phyloP scores from a whole-genome alignment of 352 stramenopile species.

The Globisporangium mamillatum region DNA sequence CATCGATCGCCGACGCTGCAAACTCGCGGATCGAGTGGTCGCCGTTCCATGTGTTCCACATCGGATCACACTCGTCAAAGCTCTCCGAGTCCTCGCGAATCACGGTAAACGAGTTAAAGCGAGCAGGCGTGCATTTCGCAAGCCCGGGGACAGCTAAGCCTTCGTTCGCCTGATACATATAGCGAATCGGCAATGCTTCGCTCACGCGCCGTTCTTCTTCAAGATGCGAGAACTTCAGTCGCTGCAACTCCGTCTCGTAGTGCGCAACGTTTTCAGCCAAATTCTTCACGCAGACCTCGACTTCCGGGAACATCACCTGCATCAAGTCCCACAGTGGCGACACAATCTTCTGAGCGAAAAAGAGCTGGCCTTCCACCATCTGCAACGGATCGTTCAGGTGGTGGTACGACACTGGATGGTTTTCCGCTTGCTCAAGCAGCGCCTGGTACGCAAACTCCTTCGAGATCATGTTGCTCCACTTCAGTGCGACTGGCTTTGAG shows the following conservation, averaged over 20 bases:
- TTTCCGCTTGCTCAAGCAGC: slow-evolving; percentile 75
- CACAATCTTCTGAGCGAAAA: slow-evolving; percentile 85
- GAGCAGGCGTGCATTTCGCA: slow-evolving; percentile 68
- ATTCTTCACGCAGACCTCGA: slow-evolving; percentile 65
- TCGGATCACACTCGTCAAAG: slow-evolving; percentile 19
- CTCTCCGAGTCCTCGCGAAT: slow-evolving; percentile 39
- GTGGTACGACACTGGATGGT: slow-evolving; percentile 77
- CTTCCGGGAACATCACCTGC: slow-evolving; percentile 71
- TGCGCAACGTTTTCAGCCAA: slow-evolving; percentile 73
- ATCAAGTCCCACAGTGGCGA: slow-evolving; percentile 74
- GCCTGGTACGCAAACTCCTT: slow-evolving; percentile 89
- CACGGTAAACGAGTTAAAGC: slow-evolving; percentile 82
- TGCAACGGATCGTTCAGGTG: slow-evolving; percentile 78
- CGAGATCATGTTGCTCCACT: slow-evolving; percentile 90
- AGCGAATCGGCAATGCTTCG: slow-evolving; percentile 9
- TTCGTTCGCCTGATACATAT: slow-evolving; percentile 40
- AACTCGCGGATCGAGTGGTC: slow-evolving; percentile 13
- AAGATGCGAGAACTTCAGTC: slow-evolving; percentile 44
- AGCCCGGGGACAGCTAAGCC: slow-evolving; percentile 73
- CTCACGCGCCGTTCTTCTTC: slow-evolving; percentile 18
- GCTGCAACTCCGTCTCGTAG: slow-evolving; percentile 76
- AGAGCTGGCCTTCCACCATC: slow-evolving; percentile 86
- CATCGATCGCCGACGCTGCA: slow-evolving; percentile 16
- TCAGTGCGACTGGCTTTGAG: slow-evolving; percentile 82
- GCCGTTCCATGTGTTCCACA: slow-evolving; percentile 12